Percentiles rank a stretch among this genome's conserved stretches.
phyloP scores from a whole-genome alignment of 78 protist genomes.

The Dictyostelium capitatum region DNA sequence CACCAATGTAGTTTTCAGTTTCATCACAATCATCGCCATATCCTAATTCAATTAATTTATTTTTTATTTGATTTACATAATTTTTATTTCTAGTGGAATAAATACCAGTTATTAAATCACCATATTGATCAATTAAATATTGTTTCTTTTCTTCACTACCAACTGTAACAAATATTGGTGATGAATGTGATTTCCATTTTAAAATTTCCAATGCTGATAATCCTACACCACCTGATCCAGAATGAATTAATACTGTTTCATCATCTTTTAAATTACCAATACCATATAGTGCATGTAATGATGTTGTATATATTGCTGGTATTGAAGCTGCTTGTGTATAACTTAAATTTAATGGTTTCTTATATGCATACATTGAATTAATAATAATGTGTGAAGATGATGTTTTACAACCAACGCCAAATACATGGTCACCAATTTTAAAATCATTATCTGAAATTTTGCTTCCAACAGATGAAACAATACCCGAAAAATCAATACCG shows the following conservation, averaged over 20 bases:
- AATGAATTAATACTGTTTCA: neutral
- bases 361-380: neutral
- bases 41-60: neutral
- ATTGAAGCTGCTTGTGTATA: conserved; percentile 31
- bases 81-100: neutral
- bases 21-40: neutral
- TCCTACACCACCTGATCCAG: neutral
- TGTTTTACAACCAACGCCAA: neutral
- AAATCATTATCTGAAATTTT: neutral
- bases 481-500: neutral
- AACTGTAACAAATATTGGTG: neutral
- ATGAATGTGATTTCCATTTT: neutral
- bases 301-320: conserved; percentile 1
- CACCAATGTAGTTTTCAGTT: neutral
- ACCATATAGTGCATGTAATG: no score
- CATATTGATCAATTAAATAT: neutral
- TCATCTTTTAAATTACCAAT: neutral
- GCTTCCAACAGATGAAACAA: neutral
- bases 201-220: neutral
- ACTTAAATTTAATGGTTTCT: neutral
- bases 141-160: neutral
- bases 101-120: conserved; percentile 1
- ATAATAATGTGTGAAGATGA: neutral
- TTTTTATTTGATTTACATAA: neutral
- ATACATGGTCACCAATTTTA: conserved; percentile 10